phyloP scores from a whole-genome alignment of 1,139 yeast species.

The Debaryomycetaceae sp. region DNA sequence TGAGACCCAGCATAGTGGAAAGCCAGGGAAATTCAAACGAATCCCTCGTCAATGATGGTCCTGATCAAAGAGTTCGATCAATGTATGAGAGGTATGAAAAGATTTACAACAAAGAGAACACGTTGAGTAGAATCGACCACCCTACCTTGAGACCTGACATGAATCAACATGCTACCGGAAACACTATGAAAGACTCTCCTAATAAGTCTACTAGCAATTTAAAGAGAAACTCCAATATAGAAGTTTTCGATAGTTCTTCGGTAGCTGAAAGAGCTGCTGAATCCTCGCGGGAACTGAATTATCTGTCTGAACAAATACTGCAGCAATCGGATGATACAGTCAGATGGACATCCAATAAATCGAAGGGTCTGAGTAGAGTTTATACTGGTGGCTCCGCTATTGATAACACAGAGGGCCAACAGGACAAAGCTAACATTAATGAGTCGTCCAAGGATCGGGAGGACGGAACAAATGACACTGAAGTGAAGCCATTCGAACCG shows the following conservation, averaged over 20 bases:
- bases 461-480: neutral
- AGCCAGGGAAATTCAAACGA: constrained; percentile 21
- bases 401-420: neutral
- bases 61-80: constrained; percentile 15
- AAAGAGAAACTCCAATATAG: neutral
- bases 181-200: neutral
- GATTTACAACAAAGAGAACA: constrained; percentile 3
- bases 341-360: neutral
- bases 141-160: neutral
- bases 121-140: neutral
- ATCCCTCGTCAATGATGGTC: constrained; percentile 15
- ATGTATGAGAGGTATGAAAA: constrained; percentile 23
- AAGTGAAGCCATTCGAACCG: neutral
- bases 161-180: neutral
- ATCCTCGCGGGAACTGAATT: too few species aligned
- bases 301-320: neutral
- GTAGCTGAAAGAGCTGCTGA: neutral
- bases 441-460: constrained; percentile 1
- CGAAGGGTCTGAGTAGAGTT: neutral
- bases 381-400: neutral
- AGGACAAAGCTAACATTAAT: neutral
- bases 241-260: neutral
- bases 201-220: neutral
- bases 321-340: neutral
- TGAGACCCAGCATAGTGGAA: constrained; percentile 23